These are phyloP conservation scores for Fragosphaeria purpurea DNA, from an alignment of 2,329 filamentous ascomycete species.

Conservation along the genomic window DNA sequence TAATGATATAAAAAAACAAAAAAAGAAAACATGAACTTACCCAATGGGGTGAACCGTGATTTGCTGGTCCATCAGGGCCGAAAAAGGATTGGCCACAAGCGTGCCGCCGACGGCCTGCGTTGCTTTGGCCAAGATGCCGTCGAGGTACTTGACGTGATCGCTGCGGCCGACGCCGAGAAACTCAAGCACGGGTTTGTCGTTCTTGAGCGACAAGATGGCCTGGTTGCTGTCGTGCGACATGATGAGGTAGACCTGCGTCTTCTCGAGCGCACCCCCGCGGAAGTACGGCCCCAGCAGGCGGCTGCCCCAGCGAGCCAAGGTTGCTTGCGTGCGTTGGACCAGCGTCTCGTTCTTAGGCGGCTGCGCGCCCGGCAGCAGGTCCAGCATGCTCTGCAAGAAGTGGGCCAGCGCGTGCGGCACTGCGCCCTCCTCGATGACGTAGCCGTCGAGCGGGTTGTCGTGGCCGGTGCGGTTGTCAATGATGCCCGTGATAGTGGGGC, in stretches of 20 bases:
- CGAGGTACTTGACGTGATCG: constrained; percentile 42
- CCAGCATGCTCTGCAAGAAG: constrained; percentile 47
- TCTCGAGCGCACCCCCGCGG: constrained; percentile 44
- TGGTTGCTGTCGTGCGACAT: constrained; percentile 60
- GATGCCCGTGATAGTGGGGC: constrained; percentile 52
- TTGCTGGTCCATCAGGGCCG: constrained; percentile 43
- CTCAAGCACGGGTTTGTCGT: constrained; percentile 49
- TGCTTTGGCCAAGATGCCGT: constrained; percentile 40
- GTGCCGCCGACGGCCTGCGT: constrained; percentile 50
- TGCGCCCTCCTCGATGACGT: constrained; percentile 54
- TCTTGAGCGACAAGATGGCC: constrained; percentile 45
- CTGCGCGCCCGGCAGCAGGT: constrained; percentile 39
- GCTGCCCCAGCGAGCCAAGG: constrained; percentile 39
- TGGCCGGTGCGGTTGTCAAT: constrained; percentile 48
- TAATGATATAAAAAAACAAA: background rate
- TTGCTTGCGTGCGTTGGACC: constrained; percentile 32
- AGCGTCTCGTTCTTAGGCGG: constrained; percentile 28
- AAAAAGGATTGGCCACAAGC: constrained; percentile 49
- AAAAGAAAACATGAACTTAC: constrained; percentile 21
- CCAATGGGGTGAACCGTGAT: constrained; percentile 59
- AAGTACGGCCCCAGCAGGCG: constrained; percentile 50
- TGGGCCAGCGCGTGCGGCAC: constrained; percentile 47
- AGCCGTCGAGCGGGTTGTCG: constrained; percentile 48
- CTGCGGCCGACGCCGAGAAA: constrained; percentile 50
- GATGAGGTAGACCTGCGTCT: constrained; percentile 53